These are phyloP conservation scores for Phytophthora cryptogea DNA, from an alignment of 352 stramenopile species.

Conservation along the genomic window DNA sequence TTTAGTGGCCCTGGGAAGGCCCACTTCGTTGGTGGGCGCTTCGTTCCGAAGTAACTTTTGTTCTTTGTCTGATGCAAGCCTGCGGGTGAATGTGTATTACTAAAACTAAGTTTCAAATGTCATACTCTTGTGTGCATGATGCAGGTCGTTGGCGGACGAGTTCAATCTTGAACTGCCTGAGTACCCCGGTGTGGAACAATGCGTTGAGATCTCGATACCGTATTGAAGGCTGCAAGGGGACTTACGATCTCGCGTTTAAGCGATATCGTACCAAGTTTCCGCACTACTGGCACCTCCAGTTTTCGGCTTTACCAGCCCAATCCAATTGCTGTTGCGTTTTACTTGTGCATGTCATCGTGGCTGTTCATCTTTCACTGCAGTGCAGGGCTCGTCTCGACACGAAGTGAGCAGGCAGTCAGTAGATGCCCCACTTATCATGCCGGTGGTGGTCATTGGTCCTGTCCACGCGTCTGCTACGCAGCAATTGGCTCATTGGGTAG, in stretches of 20 bases:
- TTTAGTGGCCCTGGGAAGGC: constrained; percentile 81
- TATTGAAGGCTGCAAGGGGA: constrained; percentile 32
- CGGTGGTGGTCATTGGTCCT: constrained; percentile 20
- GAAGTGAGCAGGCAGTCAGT: constrained; percentile 34
- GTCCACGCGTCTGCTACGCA: constrained; percentile 14
- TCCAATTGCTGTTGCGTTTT: constrained; percentile 5
- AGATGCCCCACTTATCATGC: constrained; percentile 26
- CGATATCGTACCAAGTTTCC: neutral
- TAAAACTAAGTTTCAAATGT: neutral
- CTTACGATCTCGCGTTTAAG: constrained; percentile 13
- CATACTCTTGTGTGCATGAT: neutral
- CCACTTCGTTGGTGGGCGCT: constrained; percentile 97
- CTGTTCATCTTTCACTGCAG: constrained; percentile 1
- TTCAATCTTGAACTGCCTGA: constrained; percentile 67
- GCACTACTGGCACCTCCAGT: constrained; percentile 2
- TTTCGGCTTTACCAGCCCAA: constrained; percentile 1
- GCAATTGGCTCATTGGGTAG: constrained; percentile 18
- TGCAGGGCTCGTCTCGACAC: constrained; percentile 15
- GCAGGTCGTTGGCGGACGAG: constrained; percentile 57
- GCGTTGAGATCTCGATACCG: constrained; percentile 52
- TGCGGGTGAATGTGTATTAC: too few relatives aligned
- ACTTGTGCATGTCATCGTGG: neutral
- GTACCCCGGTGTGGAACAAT: constrained; percentile 68
- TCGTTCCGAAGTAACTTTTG: constrained; percentile 88
- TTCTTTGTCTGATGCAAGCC: neutral